Base-by-base conservation (phyloP, 495 filamentous ascomycete species). In the Penicillium fimorum region DNA sequence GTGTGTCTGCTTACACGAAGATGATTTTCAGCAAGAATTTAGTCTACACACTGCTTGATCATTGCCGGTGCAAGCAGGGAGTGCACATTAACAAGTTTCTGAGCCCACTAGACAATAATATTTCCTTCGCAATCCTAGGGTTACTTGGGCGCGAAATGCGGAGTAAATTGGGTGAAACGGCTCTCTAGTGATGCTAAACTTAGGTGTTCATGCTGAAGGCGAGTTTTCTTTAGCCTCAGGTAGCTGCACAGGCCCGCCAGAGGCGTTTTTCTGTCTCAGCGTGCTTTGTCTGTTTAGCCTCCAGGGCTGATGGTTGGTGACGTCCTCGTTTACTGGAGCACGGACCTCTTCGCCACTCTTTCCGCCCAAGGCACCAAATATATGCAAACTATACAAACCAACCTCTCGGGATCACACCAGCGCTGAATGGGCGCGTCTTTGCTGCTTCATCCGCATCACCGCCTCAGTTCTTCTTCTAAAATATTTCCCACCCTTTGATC, bases 401-500 rank as follows among this genome's bases (percentile, higher is more conserved):
- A n/a, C 15, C 15, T 17, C 7, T 9, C 35, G 15, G 35, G 15
- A n/a, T n/a, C 35, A 38, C 45, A 43, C 38, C 50, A 18, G 25
- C 49, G 25, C 15, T 42, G 30, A 47, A 35, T 50, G 47, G 17
- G 37, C 49, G 49, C 25, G 49, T 52, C 24, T 42, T 47, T 32
- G 45, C 48, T 50, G 20, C 22, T 52, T 52, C 50, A 35, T 51
- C 48, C 15, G 24, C 48, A 52, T 43, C 25, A 25, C 38, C 27
- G 32, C 8, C 25, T 15, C 47, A 22, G 47, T 22, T 9, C 15
- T 38, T 50, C 20, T 50, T 41, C 11, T 20, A 13, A 42, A 52
- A 27, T 37, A 35, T 7, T 13, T 15, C 41, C 38, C 29, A 22
- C n/a, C 1, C 15, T 42, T 18, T 40, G 35, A 24, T 42, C 5